Conservation (phyloP, 371 early-diverging fungal species). For the Actinomortierella wolfii region DNA sequence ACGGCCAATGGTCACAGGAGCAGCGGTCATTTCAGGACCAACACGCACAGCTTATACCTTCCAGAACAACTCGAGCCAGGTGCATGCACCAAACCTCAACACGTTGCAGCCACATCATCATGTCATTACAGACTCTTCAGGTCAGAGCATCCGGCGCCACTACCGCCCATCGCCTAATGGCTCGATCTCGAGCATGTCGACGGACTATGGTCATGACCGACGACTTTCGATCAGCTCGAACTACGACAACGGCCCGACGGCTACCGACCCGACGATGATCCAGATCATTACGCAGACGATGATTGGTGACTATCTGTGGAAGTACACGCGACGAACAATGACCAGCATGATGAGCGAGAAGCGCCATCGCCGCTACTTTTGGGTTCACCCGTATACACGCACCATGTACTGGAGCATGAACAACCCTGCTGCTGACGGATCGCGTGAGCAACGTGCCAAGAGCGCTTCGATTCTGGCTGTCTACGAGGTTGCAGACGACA, state of each 20-base stretch:
- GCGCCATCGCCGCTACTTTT: constrained; percentile 72
- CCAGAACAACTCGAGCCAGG: constrained; percentile 20
- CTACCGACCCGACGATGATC: constrained; percentile 66
- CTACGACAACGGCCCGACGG: constrained; percentile 15
- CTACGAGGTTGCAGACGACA: constrained; percentile 55
- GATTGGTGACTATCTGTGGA: constrained; percentile 78
- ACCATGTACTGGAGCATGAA: constrained; percentile 77
- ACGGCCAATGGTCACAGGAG: constrained; percentile 6
- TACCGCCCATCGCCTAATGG: constrained; percentile 26
- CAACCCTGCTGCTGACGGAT: constrained; percentile 63
- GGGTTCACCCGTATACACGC: constrained; percentile 84
- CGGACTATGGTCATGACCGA: constrained; percentile 30
- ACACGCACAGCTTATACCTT: constrained; percentile 18
- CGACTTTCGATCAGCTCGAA: constrained; percentile 27
- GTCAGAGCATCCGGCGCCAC: constrained; percentile 20
- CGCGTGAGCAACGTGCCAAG: constrained; percentile 55
- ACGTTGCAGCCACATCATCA: constrained; percentile 29
- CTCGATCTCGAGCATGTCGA: constrained; percentile 43
- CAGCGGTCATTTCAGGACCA: constrained; percentile 14
- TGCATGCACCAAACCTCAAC: constrained; percentile 18
- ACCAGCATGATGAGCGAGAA: constrained; percentile 63
- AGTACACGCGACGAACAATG: constrained; percentile 64
- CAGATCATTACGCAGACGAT: constrained; percentile 77
- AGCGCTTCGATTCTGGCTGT: constrained; percentile 66
- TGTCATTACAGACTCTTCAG: constrained; percentile 26